A percentile compares a stretch with the other conserved stretches of the same genome.
Evolutionary conservation across 108 stramenopile genomes (phyloP).

Genomic region (Cyclostephanos invisitatus): DNA sequence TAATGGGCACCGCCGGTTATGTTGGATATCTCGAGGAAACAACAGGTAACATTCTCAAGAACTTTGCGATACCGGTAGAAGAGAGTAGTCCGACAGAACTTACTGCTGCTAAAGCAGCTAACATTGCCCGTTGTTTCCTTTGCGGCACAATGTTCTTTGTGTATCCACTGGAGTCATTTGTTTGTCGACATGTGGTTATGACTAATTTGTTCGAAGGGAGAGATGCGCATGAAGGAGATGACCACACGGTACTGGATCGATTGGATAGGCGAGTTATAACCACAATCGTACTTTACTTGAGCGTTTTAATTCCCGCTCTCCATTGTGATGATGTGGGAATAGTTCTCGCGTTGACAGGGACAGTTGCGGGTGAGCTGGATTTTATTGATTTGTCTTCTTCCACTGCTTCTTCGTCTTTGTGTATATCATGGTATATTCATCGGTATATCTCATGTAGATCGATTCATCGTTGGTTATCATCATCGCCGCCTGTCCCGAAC

Average conservation of each 20-base stretch:
- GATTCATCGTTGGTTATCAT: too few relatives aligned
- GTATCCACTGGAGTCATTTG: slow-evolving; percentile 83
- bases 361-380: too few relatives aligned
- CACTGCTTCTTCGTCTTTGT: too few relatives aligned
- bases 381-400: too few relatives aligned
- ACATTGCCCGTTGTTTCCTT: slow-evolving; percentile 62
- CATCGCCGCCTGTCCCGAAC: too few relatives aligned
- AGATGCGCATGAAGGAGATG: slow-evolving; percentile 84
- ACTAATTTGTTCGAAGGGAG: slow-evolving; percentile 76
- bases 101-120: slow-evolving; percentile 40
- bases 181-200: slow-evolving; percentile 80
- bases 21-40: slow-evolving; percentile 65
- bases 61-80: slow-evolving; percentile 36
- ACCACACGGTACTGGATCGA: slow-evolving; percentile 72
- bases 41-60: slow-evolving; percentile 76
- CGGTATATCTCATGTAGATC: too few relatives aligned
- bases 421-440: too few relatives aligned
- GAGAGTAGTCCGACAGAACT: slow-evolving; percentile 3
- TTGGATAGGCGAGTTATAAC: slow-evolving; percentile 69
- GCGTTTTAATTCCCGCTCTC: slow-evolving; percentile 65
- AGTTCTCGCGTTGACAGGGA: slow-evolving; percentile 65
- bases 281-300: slow-evolving; percentile 64
- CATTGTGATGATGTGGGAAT: slow-evolving; percentile 56
- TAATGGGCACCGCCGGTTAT: slow-evolving; percentile 65
- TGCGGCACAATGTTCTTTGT: slow-evolving; percentile 82